Base-by-base conservation (phyloP, 2,329 filamentous ascomycete genomes). In the Cladorrhinum sp. region DNA sequence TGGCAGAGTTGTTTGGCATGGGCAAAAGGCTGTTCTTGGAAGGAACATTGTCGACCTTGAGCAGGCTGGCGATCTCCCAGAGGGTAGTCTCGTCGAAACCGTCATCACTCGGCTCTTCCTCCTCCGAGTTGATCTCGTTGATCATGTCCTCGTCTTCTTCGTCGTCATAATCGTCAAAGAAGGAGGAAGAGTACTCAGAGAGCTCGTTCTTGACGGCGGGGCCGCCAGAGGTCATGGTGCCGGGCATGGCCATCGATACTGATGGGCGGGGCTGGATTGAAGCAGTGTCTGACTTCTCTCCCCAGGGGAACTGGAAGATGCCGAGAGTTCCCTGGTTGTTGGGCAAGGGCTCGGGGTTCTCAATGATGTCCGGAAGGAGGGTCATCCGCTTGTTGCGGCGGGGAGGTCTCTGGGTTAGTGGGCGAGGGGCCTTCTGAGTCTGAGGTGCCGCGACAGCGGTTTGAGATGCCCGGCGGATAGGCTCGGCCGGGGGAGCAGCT, bases 221-320 rank as follows among this genome's bases (percentile, higher is more conserved):
- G 18, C 73, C 74, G 2, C 77, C 77, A 8, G 76, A 74, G 2
- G 77, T 74, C 79, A 82, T 81, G 18, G 80, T 82, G 2, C 80
- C 80, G 6, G 81, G 76, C 77, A 84, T 82, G 21, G 79, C 75
- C 73, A 76, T 77, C 57, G 75, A 74, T 65, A 72, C 73, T 62
- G 63, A 71, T 33, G 71, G 73, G 8, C 71, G 61, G 28, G 73
- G 71, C 64, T 76, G 77, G 58, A 80, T 70, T 26, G 73, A 80
- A 9, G 80, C 80, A 57, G 78, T 79, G 70, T 87, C 84, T 20
- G 85, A 87, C 66, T 74, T 81, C 73, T 87, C 85, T 14, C 86
- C 86, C 83, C 84, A 87, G 2, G 86, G 84, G 65, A 87, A 87
- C 66, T 86, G 83, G 74, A 86, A 88, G 67, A 88, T 83, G 4